Percentiles rank a stretch among this genome's conserved stretches.
Evolutionary conservation across 1,139 yeast species (phyloP).

Genomic region (Suhomyces terraborum): DNA sequence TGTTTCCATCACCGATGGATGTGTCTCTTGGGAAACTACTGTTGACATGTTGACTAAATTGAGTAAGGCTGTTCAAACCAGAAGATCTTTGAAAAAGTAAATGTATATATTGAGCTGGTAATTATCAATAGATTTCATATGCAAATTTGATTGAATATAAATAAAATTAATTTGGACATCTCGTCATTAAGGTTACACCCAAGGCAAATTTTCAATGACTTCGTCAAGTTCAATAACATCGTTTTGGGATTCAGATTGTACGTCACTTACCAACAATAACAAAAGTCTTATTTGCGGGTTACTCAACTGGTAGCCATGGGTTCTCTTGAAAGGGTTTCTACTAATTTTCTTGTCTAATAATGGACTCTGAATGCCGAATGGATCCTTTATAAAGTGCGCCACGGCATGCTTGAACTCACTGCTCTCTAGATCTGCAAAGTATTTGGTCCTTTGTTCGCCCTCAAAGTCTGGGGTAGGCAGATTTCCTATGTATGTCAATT

Average conservation of each 20-base stretch:
- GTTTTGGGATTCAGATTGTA: background rate
- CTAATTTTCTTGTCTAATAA: conserved; percentile 43
- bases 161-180: background rate
- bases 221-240: background rate
- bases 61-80: conserved; percentile 76
- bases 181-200: background rate
- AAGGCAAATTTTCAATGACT: conserved; percentile 5
- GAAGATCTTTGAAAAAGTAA: conserved; percentile 51
- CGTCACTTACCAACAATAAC: conserved; percentile 19
- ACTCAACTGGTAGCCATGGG: conserved; percentile 41
- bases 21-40: conserved; percentile 92
- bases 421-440: conserved; percentile 44
- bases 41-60: conserved; percentile 75
- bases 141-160: background rate
- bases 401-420: conserved; percentile 61
- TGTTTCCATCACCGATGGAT: conserved; percentile 94
- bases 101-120: conserved; percentile 4
- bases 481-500: conserved; percentile 57
- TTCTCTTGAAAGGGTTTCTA: conserved; percentile 63
- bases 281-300: conserved; percentile 29
- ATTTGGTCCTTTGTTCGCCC: conserved; percentile 25
- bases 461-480: conserved; percentile 54
- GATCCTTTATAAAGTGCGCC: conserved; percentile 56
- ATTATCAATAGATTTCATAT: background rate
- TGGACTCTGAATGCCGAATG: conserved; percentile 56